Evolutionary conservation across 2,329 filamentous ascomycete genomes (phyloP).

Genomic region (Magnaporthiopsis incrustans): DNA sequence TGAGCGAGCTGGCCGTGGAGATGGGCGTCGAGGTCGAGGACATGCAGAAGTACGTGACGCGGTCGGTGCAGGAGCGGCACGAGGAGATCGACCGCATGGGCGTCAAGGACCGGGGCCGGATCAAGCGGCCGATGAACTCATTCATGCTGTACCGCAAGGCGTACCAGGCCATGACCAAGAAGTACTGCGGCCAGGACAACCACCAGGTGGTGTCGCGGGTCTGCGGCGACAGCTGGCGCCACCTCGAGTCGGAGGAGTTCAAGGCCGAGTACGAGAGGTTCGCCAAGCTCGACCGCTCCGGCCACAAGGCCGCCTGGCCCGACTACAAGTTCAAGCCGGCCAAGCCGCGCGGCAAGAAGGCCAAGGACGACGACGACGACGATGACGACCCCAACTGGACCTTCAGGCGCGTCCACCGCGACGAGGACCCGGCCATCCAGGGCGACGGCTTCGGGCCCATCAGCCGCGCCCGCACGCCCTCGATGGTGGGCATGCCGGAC

Average conservation of each 20-base stretch:
- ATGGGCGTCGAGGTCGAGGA: constrained; percentile 55
- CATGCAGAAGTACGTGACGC: constrained; percentile 72
- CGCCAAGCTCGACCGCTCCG: constrained; percentile 72
- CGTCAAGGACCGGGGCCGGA: constrained; percentile 61
- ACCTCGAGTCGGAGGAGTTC: constrained; percentile 64
- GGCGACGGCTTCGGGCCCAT: constrained; percentile 19
- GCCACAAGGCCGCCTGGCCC: constrained; percentile 79
- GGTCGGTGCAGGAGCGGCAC: constrained; percentile 56
- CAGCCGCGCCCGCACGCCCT: constrained; percentile 13
- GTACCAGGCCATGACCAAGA: constrained; percentile 79
- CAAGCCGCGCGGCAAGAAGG: constrained; percentile 47
- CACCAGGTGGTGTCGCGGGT: constrained; percentile 86
- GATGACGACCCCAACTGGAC: constrained; percentile 36
- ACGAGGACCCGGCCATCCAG: constrained; percentile 16
- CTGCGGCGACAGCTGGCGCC: constrained; percentile 75
- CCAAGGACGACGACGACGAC: constrained; percentile 27
- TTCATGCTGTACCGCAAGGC: constrained; percentile 97
- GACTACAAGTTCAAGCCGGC: constrained; percentile 90
- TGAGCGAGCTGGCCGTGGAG: constrained; percentile 63
- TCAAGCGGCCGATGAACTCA: constrained; percentile 92
- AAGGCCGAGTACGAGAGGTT: constrained; percentile 69
- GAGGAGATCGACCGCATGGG: constrained; percentile 53
- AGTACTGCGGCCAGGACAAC: constrained; percentile 76
- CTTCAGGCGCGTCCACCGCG: constrained; percentile 11
- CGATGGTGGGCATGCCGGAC: constrained; percentile 10